Percentiles rank a stretch among this genome's conserved stretches.
Conservation (phyloP, 2,329 filamentous ascomycete species). For the Cladophialophora yegresii region DNA sequence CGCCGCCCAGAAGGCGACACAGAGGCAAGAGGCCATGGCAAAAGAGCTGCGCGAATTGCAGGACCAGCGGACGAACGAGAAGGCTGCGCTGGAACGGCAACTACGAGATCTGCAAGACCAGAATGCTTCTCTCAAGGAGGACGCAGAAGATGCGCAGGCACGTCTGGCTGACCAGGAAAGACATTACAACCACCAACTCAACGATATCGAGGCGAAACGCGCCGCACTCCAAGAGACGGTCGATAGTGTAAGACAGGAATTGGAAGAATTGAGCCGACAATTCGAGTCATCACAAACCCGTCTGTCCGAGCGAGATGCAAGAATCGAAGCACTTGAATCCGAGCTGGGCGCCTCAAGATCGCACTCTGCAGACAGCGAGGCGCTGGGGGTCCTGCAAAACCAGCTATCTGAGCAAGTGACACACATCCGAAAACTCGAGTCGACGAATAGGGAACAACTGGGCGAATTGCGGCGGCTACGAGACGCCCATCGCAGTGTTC, state of each 20-base stretch:
- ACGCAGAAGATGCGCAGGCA: slow-evolving; percentile 78
- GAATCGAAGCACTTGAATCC: slow-evolving; percentile 74
- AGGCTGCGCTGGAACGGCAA: slow-evolving; percentile 57
- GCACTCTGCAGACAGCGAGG: slow-evolving; percentile 82
- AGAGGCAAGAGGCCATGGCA: slow-evolving; percentile 57
- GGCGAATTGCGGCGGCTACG: slow-evolving; percentile 79
- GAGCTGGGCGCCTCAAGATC: slow-evolving; percentile 83
- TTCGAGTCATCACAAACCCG: slow-evolving; percentile 65
- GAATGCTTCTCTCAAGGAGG: slow-evolving; percentile 72
- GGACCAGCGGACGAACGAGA: slow-evolving; percentile 58
- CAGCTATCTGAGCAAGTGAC: slow-evolving; percentile 88
- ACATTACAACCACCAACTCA: slow-evolving; percentile 61
- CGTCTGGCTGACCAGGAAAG: slow-evolving; percentile 69
- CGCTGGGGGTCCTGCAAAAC: slow-evolving; percentile 77
- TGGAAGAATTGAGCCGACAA: slow-evolving; percentile 59
- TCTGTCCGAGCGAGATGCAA: slow-evolving; percentile 67
- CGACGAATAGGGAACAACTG: slow-evolving; percentile 74
- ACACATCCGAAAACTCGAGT: slow-evolving; percentile 85
- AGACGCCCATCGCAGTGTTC: slow-evolving; percentile 80
- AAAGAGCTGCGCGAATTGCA: slow-evolving; percentile 59
- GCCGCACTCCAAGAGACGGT: slow-evolving; percentile 59
- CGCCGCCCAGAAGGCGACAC: slow-evolving; percentile 52
- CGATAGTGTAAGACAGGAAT: slow-evolving; percentile 53
- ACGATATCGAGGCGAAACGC: slow-evolving; percentile 64
- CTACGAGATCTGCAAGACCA: slow-evolving; percentile 65